Conservation (phyloP, 257 asterid genomes). For the Lantana camara region DNA sequence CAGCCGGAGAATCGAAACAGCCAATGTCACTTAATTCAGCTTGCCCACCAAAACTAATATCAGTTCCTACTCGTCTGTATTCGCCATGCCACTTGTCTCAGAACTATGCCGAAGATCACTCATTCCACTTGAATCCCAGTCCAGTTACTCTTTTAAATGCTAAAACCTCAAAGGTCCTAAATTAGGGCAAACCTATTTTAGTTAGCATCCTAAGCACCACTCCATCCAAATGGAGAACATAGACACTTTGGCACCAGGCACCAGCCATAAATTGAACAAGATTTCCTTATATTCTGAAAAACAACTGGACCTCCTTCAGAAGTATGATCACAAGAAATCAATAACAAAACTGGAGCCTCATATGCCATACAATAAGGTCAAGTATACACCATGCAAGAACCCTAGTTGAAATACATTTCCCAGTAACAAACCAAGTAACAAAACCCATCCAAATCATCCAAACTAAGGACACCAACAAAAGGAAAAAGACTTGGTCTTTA, state of each 20-base stretch:
- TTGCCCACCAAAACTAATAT: constrained; percentile 7
- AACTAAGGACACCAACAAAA: constrained; percentile 1
- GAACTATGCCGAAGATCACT: background rate
- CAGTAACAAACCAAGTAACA: constrained; percentile 8
- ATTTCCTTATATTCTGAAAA: background rate
- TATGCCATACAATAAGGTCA: constrained; percentile 17
- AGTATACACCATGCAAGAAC: constrained; percentile 9
- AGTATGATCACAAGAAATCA: background rate
- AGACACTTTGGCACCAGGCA: background rate
- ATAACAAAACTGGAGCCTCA: constrained; percentile 5
- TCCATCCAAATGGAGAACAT: background rate
- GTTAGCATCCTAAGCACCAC: constrained; percentile 2
- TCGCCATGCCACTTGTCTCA: background rate
- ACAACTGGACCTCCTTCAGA: background rate
- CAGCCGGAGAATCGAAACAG: constrained; percentile 18
- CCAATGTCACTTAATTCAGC: constrained; percentile 7
- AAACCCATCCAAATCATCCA: constrained; percentile 22
- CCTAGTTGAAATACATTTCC: constrained; percentile 9
- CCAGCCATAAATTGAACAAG: constrained; percentile 3
- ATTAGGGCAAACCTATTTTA: constrained; percentile 7
- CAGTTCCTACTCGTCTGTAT: background rate
- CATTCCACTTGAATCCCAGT: constrained; percentile 4
- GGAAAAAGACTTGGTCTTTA: background rate
- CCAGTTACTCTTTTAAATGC: background rate
- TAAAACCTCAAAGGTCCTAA: constrained; percentile 4